These are phyloP conservation scores for Hysterangium stoloniferum DNA, from an alignment of 768 basidiomycete species.

Conservation along the genomic window DNA sequence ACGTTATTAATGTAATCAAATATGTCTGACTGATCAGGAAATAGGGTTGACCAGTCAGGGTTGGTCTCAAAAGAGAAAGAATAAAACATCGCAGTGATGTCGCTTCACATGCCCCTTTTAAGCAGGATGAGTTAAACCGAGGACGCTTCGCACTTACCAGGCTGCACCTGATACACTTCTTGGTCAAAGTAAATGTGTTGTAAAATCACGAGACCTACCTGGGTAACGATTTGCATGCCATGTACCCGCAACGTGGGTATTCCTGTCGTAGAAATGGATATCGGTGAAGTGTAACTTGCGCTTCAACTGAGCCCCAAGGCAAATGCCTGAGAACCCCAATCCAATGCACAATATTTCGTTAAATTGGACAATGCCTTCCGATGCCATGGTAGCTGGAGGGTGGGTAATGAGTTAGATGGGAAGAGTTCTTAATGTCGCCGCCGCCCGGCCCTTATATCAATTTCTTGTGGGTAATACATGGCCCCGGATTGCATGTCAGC, in stretches of 20 bases:
- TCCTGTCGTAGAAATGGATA: constrained; percentile 17
- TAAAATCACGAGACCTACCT: neutral
- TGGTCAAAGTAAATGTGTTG: neutral
- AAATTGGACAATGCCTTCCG: too few relatives aligned
- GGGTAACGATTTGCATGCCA: constrained; percentile 12
- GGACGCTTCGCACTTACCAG: neutral
- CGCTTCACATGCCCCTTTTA: neutral
- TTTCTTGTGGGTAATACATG: too few relatives aligned
- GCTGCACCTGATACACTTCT: neutral
- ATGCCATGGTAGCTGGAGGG: too few relatives aligned
- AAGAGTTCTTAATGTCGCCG: too few relatives aligned
- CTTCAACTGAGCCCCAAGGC: constrained; percentile 17
- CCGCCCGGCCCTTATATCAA: too few relatives aligned
- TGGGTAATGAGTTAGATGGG: too few relatives aligned
- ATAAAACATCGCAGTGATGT: neutral
- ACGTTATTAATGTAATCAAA: constrained; percentile 14
- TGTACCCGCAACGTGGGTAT: constrained; percentile 12
- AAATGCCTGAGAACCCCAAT: constrained; percentile 18
- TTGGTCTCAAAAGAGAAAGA: constrained; percentile 5
- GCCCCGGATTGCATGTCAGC: too few relatives aligned
- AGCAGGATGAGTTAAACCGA: neutral
- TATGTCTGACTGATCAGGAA: neutral
- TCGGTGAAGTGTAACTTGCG: constrained; percentile 17
- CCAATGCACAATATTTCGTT: constrained; percentile 15
- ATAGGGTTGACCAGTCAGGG: neutral